Conservation (phyloP, 192 early-diverging fungal species). For the Entomortierella beljakovae region DNA sequence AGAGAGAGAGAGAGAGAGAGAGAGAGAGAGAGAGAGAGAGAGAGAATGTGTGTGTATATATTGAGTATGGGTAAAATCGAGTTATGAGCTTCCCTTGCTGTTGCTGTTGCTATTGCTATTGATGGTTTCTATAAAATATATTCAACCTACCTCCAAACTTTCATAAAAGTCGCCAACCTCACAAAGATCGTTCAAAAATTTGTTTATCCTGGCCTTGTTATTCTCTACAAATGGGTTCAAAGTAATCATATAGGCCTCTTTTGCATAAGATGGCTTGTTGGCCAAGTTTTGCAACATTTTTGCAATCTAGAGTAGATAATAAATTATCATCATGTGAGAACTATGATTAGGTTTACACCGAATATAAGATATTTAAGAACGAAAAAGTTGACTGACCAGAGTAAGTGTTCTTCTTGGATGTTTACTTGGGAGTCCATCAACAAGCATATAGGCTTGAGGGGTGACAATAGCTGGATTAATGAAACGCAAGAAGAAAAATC, state of each 20-base stretch:
- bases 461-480: conserved; percentile 99
- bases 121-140: not conserved
- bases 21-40: not conserved
- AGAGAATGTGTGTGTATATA: no score
- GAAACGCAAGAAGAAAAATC: conserved; percentile 97
- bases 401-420: conserved; percentile 90
- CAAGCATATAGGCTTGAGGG: conserved; percentile 94
- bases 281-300: conserved; percentile 96
- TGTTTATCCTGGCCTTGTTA: conserved; percentile 87
- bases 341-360: not conserved
- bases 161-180: conserved; percentile 97
- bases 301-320: conserved; percentile 69
- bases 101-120: no score
- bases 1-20: not conserved
- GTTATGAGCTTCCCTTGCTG: no score
- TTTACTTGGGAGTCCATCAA: conserved; percentile 82
- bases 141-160: conserved; percentile 73
- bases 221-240: conserved; percentile 91
- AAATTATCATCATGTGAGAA: not conserved
- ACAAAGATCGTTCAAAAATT: conserved; percentile 92
- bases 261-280: conserved; percentile 92
- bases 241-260: conserved; percentile 92
- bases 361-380: not conserved
- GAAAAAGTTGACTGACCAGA: conserved; percentile 59
- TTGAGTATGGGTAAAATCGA: no score